Conservation (phyloP, 139 green algal species). For the Penium margaritaceum region DNA sequence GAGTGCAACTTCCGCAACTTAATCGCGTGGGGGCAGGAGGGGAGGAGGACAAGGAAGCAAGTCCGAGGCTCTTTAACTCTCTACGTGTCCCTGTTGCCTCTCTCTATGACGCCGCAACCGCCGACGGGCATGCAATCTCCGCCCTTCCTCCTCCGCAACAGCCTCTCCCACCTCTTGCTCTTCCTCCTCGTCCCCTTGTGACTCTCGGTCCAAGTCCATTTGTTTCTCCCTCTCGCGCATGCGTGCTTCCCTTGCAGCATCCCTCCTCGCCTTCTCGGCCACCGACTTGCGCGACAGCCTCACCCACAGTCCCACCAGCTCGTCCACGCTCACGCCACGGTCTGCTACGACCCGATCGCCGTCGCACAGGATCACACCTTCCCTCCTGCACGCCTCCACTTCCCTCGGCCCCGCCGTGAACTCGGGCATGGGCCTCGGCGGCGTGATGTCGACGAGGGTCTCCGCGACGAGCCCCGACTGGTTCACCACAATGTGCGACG, state of each 20-base stretch:
- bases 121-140: too few species aligned
- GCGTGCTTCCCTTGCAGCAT: background rate
- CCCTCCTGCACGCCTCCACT: slow-evolving; percentile 56
- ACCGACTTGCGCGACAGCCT: background rate
- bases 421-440: slow-evolving; percentile 68
- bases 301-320: slow-evolving; percentile 68
- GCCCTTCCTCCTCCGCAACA: too few species aligned
- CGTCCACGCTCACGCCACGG: slow-evolving; percentile 78
- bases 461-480: slow-evolving; percentile 88
- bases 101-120: too few species aligned
- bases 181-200: too few species aligned
- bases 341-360: slow-evolving; percentile 71
- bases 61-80: too few species aligned
- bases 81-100: too few species aligned
- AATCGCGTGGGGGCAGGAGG: too few species aligned
- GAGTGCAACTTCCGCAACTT: too few species aligned
- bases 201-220: too few species aligned
- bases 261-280: background rate
- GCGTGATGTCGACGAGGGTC: slow-evolving; percentile 87
- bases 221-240: too few species aligned
- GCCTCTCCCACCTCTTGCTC: too few species aligned
- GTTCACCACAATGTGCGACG: slow-evolving; percentile 84
- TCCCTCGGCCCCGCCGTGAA: slow-evolving; percentile 63
- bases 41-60: too few species aligned
- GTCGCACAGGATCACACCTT: slow-evolving; percentile 73